A percentile compares a stretch with the other conserved stretches of the same genome.
phyloP scores from a whole-genome alignment of 2,329 filamentous ascomycete species.

The Tolypocladium amazonense region DNA sequence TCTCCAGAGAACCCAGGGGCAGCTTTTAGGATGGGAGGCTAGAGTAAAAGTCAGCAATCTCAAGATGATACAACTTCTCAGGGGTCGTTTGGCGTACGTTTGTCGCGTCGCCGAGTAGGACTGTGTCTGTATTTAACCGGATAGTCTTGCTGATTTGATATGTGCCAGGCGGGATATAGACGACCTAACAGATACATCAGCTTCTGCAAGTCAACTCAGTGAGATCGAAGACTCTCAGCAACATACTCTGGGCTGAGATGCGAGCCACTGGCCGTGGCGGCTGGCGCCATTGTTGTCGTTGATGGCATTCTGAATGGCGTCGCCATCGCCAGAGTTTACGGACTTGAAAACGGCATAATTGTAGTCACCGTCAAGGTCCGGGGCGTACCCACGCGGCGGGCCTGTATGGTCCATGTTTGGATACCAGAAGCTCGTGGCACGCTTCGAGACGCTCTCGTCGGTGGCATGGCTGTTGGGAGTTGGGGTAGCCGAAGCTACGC shows the following conservation, averaged over 20 bases:
- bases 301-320: slow-evolving; percentile 27
- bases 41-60: neutral
- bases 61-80: neutral
- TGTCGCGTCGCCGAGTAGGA: slow-evolving; percentile 34
- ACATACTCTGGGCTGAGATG: slow-evolving; percentile 28
- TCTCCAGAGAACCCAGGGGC: slow-evolving; percentile 22
- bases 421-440: slow-evolving; percentile 27
- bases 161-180: slow-evolving; percentile 31
- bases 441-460: slow-evolving; percentile 5
- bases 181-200: slow-evolving; percentile 12
- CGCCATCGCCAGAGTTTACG: slow-evolving; percentile 24
- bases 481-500: slow-evolving; percentile 8
- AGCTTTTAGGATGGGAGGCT: slow-evolving; percentile 30
- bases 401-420: slow-evolving; percentile 29
- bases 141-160: slow-evolving; percentile 29
- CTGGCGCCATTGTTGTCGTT: slow-evolving; percentile 21
- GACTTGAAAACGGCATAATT: slow-evolving; percentile 26
- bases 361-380: slow-evolving; percentile 25
- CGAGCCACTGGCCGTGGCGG: slow-evolving; percentile 27
- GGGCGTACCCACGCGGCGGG: slow-evolving; percentile 25
- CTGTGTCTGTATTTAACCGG: slow-evolving; percentile 30
- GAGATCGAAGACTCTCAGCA: neutral
- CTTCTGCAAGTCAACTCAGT: neutral
- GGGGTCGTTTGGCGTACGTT: slow-evolving; percentile 10
- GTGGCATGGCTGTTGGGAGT: slow-evolving; percentile 1